Base-by-base conservation (phyloP, 768 basidiomycete species). In the Scleroderma bovista region DNA sequence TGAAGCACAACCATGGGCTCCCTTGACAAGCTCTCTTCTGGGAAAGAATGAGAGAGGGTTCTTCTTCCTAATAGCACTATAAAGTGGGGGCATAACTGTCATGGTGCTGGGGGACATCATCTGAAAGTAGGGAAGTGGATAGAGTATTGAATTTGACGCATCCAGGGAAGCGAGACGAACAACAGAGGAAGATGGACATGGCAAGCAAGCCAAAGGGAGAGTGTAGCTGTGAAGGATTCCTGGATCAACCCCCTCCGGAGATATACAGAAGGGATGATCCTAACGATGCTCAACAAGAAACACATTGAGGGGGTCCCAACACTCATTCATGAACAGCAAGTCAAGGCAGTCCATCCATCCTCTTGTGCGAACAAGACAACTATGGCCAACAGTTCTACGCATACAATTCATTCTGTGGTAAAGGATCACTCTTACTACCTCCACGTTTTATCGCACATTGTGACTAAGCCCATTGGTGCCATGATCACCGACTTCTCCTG, bases 161-260 rank as follows among this genome's bases (percentile, higher is more conserved):
- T n/a, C n/a, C n/a, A n/a, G n/a, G n/a, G n/a, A n/a, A n/a, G n/a
- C n/a, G n/a, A n/a, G n/a, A n/a, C n/a, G n/a, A n/a, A n/a, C n/a
- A n/a, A n/a, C n/a, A n/a, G n/a, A n/a, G n/a, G n/a, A n/a, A n/a
- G n/a, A n/a, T n/a, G n/a, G n/a, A n/a, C n/a, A n/a, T n/a, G n/a
- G n/a, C n/a, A n/a, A n/a, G n/a, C 26, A 5, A 29, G 38, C 11
- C 49, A 51, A 15, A n/a, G n/a, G n/a, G n/a, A n/a, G n/a, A n/a
- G n/a, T n/a, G 54, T 52, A 2, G 43, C 48, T 1, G 33, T 55
- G 12, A 55, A 52, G 16, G 51, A 55, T 19, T 20, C 37, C 2
- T 55, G 47, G 39, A 32, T 52, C 1, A 43, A 52, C n/a, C 54
- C 40, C 1, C n/a, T 42, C 7, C 16, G 31, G 29, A 20, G 16